A percentile compares a stretch with the other conserved stretches of the same genome.
Evolutionary conservation across 768 basidiomycete genomes (phyloP).

Genomic region (Sistotremastrum suecicum): DNA sequence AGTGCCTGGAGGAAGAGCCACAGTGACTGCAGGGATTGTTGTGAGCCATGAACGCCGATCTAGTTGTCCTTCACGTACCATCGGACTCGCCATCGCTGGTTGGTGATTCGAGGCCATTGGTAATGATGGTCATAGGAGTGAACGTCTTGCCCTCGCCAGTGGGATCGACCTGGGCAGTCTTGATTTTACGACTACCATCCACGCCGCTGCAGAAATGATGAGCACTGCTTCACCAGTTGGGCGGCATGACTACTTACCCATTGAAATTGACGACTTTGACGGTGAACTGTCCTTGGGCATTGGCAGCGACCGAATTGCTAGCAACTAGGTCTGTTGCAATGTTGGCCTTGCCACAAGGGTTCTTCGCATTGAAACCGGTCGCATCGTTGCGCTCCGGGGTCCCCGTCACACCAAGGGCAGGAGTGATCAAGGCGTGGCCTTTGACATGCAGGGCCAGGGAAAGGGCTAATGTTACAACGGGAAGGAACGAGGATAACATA

Average conservation of each 20-base stretch:
- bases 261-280: conserved; percentile 33
- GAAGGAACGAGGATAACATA: conserved; percentile 18
- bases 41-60: conserved; percentile 23
- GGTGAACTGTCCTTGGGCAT: conserved; percentile 26
- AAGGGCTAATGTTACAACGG: conserved; percentile 17
- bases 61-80: neutral
- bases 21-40: conserved; percentile 26
- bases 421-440: conserved; percentile 29
- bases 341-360: conserved; percentile 30
- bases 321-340: conserved; percentile 25
- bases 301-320: conserved; percentile 14
- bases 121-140: conserved; percentile 24
- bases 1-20: conserved; percentile 32
- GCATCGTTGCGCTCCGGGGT: conserved; percentile 14
- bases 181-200: conserved; percentile 35
- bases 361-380: conserved; percentile 15
- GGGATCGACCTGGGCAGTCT: conserved; percentile 27
- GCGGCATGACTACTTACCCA: conserved; percentile 18
- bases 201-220: conserved; percentile 16
- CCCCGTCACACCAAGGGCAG: conserved; percentile 23
- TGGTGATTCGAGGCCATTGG: conserved; percentile 22
- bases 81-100: neutral
- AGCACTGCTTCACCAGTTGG: neutral
- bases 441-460: conserved; percentile 21
- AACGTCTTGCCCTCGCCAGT: conserved; percentile 21